Conservation (phyloP, 257 asterid genomes). For the Salvia hispanica region DNA sequence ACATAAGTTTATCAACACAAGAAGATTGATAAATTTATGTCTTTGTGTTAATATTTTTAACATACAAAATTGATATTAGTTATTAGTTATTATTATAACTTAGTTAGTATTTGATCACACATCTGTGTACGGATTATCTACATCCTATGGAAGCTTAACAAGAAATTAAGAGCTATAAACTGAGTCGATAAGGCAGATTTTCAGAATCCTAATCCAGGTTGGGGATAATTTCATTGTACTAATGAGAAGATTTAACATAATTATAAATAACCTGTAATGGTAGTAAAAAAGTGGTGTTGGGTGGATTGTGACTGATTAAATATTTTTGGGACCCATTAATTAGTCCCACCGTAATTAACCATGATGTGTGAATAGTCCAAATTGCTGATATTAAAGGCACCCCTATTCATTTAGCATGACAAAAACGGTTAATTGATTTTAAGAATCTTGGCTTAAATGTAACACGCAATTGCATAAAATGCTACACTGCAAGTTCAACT, state of each 20-base stretch:
- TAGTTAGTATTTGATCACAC: no score
- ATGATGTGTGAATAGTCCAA: constrained; percentile 31
- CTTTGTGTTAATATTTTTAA: no score
- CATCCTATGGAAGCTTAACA: constrained; percentile 23
- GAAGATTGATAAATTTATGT: no score
- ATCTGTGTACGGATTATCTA: constrained; percentile 19
- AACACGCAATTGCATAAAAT: constrained; percentile 1
- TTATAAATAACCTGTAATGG: background rate
- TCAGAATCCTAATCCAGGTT: constrained; percentile 49
- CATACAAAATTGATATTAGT: no score
- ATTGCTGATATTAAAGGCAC: constrained; percentile 25
- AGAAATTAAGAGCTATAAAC: constrained; percentile 27
- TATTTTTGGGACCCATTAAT: constrained; percentile 25
- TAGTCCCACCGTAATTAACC: constrained; percentile 25
- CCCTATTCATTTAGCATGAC: constrained; percentile 27
- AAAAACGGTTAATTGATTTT: constrained; percentile 25
- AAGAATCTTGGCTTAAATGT: constrained; percentile 21
- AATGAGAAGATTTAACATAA: constrained; percentile 26
- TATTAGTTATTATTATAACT: no score
- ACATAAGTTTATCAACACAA: no score
- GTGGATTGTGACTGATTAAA: constrained; percentile 15
- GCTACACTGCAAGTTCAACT: no score
- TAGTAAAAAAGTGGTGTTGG: background rate
- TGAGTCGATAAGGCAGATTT: constrained; percentile 30
- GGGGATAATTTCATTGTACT: constrained; percentile 29